Evolutionary conservation across 805 yeast genomes (phyloP).

Genomic region (Wickerhamomyces canadensis): DNA sequence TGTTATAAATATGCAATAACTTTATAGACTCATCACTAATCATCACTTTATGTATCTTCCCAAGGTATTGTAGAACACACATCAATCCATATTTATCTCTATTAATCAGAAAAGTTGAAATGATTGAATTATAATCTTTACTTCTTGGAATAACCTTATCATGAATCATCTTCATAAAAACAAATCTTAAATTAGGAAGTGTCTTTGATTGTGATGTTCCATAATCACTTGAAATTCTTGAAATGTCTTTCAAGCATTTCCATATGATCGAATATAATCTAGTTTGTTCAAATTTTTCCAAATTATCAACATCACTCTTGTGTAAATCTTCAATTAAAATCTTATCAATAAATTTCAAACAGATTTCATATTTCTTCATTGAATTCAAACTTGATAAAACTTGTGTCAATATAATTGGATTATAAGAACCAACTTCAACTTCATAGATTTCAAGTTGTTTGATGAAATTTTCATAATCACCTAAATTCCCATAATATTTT

Average conservation of each 20-base stretch:
- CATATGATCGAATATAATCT: constrained; percentile 29
- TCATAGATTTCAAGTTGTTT: constrained; percentile 27
- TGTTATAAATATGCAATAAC: constrained; percentile 1
- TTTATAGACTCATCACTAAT: constrained; percentile 8
- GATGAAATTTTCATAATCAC: constrained; percentile 24
- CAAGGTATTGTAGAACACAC: constrained; percentile 21
- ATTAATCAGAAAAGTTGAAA: constrained; percentile 11
- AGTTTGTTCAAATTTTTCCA: constrained; percentile 7
- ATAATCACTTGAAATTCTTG: constrained; percentile 1
- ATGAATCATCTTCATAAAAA: constrained; percentile 22
- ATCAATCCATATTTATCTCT: constrained; percentile 14
- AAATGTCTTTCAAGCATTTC: constrained; percentile 22
- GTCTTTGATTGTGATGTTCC: not conserved
- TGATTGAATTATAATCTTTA: constrained; percentile 16
- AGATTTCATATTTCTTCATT: constrained; percentile 24
- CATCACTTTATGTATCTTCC: constrained; percentile 10
- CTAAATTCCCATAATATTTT: constrained; percentile 26
- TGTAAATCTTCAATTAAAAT: constrained; percentile 19
- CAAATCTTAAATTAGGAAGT: constrained; percentile 16
- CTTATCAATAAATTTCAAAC: constrained; percentile 29
- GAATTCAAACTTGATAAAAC: constrained; percentile 29
- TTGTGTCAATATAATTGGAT: constrained; percentile 33
- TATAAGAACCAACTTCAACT: constrained; percentile 24
- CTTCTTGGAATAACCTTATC: constrained; percentile 18
- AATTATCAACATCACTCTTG: constrained; percentile 4